Evolutionary conservation across 1,284 basidiomycete genomes (phyloP), one percentile per base, ranked within the genome.

Genomic region (Melampsora americana): DNA sequence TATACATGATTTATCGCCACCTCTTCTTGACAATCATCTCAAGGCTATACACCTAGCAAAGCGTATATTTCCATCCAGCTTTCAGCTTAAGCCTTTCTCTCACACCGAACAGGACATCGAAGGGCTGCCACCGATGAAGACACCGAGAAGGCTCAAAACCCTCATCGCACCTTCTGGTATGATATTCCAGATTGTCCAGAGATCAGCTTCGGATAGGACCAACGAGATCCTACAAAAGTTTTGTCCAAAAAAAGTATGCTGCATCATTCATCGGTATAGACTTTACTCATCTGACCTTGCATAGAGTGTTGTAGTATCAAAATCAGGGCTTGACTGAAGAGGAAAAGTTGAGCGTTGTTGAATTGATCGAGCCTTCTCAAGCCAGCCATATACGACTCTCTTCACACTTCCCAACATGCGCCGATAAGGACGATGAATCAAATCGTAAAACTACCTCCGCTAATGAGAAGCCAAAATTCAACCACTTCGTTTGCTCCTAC

Each of bases 171-270:
- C 65, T 7, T 60, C 66, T 44, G 65, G 65, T 7, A 60, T 74
- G 65, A 48, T 66, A 20, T 32, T 60, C 42, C 42, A 28, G 4
- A 28, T 74, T 20, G 62, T 66, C 62, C 23, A 44, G 1, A 46
- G 65, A 7, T 66, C 71, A 6, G 42, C 53, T 28, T 42, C 50
- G 4, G 20, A 44, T 35, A 59, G 46, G 42, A 32, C 60, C 11
- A 56, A 48, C 18, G 35, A 48, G 20, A 26, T 74, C n/a, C 35
- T 74, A 32, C 62, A 66, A 20, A 56, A 46, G n/a, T 67, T 12
- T 53, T 74, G 64, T 30, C 71, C 64, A 30, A 66, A 65, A 56
- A 74, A 74, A 67, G 71, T 67, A 7, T 30, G 56, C 65, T 4
- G n/a, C 9, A 14, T 1, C 30, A n/a, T 35, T 35, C 56, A n/a